Evolutionary conservation across 306 rosid genomes (phyloP), one percentile per base, ranked within the genome.

Genomic region (Lathyrus oleraceus): DNA sequence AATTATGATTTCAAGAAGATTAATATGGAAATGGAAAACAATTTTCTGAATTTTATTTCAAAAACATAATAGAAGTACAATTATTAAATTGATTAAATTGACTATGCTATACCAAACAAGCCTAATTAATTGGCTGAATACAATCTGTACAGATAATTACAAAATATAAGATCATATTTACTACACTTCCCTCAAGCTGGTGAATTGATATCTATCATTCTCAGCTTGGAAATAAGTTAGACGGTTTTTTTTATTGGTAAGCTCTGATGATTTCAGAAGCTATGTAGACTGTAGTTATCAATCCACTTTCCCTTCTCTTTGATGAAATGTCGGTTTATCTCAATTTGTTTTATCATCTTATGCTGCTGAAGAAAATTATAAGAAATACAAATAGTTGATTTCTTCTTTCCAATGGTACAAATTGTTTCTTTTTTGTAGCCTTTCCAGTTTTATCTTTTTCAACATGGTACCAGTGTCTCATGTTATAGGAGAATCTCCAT

Each of bases 1-100:
- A 82, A 87, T 97, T 87, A 76, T 59, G 44, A 67, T 79, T 67
- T 73, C 47, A 53, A 56, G n/a, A 30, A 10, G 30, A 59, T 52
- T 75, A 51, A 8, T 51, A 25, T 51, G 58, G 23, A 42, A 42
- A 3, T 19, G 28, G 13, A 20, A 11, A 51, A 20, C 21, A 51
- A 1, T 51, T 51, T 19, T 51, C 7, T 9, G 58, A 51, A 9
- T 51, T 19, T 19, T 51, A 51, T 3, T 19, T 51, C 5, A 10
- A 51, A 51, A 51, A 19, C 5, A 10, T 19, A 51, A 8, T 8
- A 14, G 8, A 25, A 51, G 57, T 51, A 17, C 57, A 51, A 9
- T 19, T 25, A 51, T 28, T 51, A 10, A 19, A 8, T 42, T 19
- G 58, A 19, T 51, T 17, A 19, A 19, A 51, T 17, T 19, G 5